Conservation (phyloP, 164 flowering plant genomes). For the Cinnamomum micranthum region DNA sequence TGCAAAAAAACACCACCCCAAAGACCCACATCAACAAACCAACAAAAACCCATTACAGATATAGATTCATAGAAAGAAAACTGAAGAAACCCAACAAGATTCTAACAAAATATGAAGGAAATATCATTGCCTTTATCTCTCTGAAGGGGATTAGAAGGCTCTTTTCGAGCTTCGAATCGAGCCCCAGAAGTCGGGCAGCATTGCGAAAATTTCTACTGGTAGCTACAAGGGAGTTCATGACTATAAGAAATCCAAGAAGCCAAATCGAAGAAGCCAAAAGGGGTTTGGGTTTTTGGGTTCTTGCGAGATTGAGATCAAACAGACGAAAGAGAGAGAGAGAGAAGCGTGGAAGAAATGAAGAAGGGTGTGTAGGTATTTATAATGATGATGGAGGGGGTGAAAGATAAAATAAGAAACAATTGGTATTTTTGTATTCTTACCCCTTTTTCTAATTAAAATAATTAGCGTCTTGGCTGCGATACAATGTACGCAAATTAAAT, state of each 20-base stretch:
- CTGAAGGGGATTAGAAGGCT: constrained; percentile 74
- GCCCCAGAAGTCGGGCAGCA: constrained; percentile 64
- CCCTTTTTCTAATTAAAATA: too few relatives aligned
- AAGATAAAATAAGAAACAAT: too few relatives aligned
- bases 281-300: not conserved
- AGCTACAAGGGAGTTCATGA: constrained; percentile 74
- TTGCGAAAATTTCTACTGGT: constrained; percentile 63
- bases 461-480: too few relatives aligned
- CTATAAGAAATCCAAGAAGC: not conserved
- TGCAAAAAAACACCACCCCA: constrained; percentile 15
- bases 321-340: too few relatives aligned
- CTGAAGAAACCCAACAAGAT: too few relatives aligned
- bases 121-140: constrained; percentile 56
- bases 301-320: not conserved
- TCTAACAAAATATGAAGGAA: not conserved
- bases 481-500: too few relatives aligned
- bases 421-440: too few relatives aligned
- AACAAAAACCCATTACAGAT: not conserved
- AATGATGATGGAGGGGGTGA: too few relatives aligned
- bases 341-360: too few relatives aligned
- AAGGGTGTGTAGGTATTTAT: too few relatives aligned
- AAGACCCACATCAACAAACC: constrained; percentile 1
- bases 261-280: not conserved
- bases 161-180: constrained; percentile 68
- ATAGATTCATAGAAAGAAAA: too few relatives aligned